These are phyloP conservation scores for Astragalus membranaceus DNA, from an alignment of 306 rosid species.

Conservation along the genomic window DNA sequence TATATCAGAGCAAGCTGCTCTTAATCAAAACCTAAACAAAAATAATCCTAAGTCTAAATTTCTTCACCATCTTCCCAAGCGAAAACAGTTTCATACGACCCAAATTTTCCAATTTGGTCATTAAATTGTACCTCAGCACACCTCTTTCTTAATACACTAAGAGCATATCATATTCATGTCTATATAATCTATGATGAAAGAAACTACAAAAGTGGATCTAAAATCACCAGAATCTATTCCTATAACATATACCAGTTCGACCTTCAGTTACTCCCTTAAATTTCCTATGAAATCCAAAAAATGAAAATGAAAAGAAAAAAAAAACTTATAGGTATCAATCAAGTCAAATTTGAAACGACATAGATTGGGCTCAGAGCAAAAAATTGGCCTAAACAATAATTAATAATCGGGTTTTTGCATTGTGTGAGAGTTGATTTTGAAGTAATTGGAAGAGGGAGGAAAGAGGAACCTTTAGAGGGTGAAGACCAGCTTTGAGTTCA, in stretches of 20 bases:
- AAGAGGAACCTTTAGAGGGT: slow-evolving; percentile 32
- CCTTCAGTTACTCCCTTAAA: not conserved
- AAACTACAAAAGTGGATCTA: not conserved
- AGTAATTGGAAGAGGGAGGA: not conserved
- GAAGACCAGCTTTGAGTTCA: slow-evolving; percentile 44
- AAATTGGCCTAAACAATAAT: too few species aligned
- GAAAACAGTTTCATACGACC: not conserved
- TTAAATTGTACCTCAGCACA: not conserved
- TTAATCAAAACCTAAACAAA: not conserved
- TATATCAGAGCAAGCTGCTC: slow-evolving; percentile 3
- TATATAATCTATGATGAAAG: not conserved
- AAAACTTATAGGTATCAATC: not conserved
- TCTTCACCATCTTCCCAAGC: not conserved
- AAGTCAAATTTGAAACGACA: too few species aligned
- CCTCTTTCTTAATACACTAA: not conserved
- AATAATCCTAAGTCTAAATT: not conserved
- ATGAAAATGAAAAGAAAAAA: not conserved
- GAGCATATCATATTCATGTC: not conserved
- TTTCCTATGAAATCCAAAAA: not conserved
- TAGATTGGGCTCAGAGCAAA: too few species aligned
- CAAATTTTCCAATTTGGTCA: not conserved
- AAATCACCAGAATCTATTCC: not conserved
- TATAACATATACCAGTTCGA: not conserved
- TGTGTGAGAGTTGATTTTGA: not conserved
- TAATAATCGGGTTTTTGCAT: not conserved